These are phyloP conservation scores for Boletales sp. DNA, from an alignment of 768 basidiomycete genomes.

Conservation along the genomic window DNA sequence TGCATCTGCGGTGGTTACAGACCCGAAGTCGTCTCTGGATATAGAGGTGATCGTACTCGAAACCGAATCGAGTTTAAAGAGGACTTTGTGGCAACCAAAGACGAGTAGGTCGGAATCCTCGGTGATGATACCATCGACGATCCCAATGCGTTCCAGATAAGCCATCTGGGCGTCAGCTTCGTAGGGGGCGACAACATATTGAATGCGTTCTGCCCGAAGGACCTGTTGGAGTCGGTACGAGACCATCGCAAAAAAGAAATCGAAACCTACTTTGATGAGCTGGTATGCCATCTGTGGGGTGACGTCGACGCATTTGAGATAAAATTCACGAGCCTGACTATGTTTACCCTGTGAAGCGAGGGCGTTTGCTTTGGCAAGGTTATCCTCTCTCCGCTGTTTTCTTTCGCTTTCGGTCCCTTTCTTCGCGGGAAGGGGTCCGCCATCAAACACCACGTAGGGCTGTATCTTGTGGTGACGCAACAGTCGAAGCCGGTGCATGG, in stretches of 20 bases:
- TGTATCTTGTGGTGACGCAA: slow-evolving; percentile 79
- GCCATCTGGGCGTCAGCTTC: slow-evolving; percentile 98
- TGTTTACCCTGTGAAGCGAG: slow-evolving; percentile 76
- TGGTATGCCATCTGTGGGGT: slow-evolving; percentile 98
- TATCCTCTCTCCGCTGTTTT: slow-evolving; percentile 71
- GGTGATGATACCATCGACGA: slow-evolving; percentile 90
- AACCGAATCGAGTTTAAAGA: slow-evolving; percentile 86
- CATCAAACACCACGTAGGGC: slow-evolving; percentile 95
- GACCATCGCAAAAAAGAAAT: not conserved
- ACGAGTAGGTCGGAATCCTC: slow-evolving; percentile 98
- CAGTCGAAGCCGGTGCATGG: slow-evolving; percentile 88
- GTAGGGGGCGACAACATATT: slow-evolving; percentile 94
- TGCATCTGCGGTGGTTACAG: slow-evolving; percentile 46
- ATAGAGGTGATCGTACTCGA: slow-evolving; percentile 64
- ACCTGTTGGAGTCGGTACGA: slow-evolving; percentile 50
- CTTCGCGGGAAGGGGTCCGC: slow-evolving; percentile 94
- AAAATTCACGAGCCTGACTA: slow-evolving; percentile 81
- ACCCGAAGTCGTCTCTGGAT: slow-evolving; percentile 64
- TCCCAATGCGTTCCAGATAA: slow-evolving; percentile 77
- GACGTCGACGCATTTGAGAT: slow-evolving; percentile 89
- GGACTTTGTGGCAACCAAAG: slow-evolving; percentile 88
- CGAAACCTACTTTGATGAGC: slow-evolving; percentile 75
- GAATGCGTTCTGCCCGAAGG: slow-evolving; percentile 72
- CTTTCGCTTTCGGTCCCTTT: slow-evolving; percentile 82
- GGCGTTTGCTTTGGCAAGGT: slow-evolving; percentile 66